These are phyloP conservation scores for Saccharum hybrid DNA, from an alignment of 202 grass and related monocot genomes.

Conservation along the genomic window DNA sequence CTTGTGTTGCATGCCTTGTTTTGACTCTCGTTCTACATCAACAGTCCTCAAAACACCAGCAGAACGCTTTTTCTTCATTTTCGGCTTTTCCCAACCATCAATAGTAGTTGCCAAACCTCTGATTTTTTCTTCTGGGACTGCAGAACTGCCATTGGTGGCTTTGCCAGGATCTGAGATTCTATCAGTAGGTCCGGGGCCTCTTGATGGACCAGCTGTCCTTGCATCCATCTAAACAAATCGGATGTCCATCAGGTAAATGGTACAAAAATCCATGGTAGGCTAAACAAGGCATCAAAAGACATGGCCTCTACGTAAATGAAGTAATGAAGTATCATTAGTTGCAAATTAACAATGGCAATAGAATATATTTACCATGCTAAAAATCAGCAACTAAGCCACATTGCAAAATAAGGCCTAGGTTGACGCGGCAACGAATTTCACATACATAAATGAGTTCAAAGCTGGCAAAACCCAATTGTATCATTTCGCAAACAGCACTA, in stretches of 20 bases:
- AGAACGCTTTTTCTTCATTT: constrained; percentile 91
- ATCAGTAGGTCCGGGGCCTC: constrained; percentile 58
- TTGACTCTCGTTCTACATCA: constrained; percentile 70
- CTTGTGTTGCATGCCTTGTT: constrained; percentile 72
- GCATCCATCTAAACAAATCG: constrained; percentile 77
- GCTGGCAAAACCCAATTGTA: constrained; percentile 18
- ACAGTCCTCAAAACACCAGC: constrained; percentile 52
- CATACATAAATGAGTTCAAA: constrained; percentile 10
- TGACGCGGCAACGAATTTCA: constrained; percentile 9
- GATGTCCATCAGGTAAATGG: constrained; percentile 36
- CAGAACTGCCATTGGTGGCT: constrained; percentile 53
- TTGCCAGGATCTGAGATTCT: constrained; percentile 73
- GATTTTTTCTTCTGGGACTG: constrained; percentile 69
- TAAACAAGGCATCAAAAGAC: constrained; percentile 10
- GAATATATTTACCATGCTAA: constrained; percentile 26
- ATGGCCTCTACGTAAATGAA: constrained; percentile 39
- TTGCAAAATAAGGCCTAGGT: constrained; percentile 31
- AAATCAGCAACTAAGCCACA: constrained; percentile 21
- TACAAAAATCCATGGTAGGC: too few species aligned
- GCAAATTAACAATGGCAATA: constrained; percentile 37
- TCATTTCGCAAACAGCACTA: constrained; percentile 33
- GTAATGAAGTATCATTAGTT: constrained; percentile 16
- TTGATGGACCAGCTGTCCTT: constrained; percentile 61
- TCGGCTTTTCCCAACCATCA: constrained; percentile 88
- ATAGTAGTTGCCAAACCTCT: constrained; percentile 60